phyloP scores from a whole-genome alignment of 495 filamentous ascomycete genomes.

The Penicillium cosmopolitanum region DNA sequence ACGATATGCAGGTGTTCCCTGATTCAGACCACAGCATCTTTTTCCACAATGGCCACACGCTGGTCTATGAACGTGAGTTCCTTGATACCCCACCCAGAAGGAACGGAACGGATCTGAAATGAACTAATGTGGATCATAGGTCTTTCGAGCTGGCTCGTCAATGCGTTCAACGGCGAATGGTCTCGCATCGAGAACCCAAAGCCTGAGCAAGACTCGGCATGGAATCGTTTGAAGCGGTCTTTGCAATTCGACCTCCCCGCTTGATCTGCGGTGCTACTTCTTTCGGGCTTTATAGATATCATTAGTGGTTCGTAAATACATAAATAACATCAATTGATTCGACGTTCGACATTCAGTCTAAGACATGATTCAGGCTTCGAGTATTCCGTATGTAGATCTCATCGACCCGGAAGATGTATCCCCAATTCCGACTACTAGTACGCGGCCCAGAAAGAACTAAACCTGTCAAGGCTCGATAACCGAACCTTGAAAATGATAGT shows the following conservation, averaged over 20 bases:
- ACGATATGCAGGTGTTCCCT: slow-evolving; percentile 94
- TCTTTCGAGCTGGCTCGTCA: slow-evolving; percentile 88
- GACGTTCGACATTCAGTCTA: no score
- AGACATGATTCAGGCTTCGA: no score
- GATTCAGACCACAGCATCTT: slow-evolving; percentile 95
- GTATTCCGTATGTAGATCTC: no score
- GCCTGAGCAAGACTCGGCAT: slow-evolving; percentile 49
- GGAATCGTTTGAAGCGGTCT: slow-evolving; percentile 29
- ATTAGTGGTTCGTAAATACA: neutral
- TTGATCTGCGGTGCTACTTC: neutral
- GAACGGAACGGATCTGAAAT: neutral
- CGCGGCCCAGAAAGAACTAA: no score
- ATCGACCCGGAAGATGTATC: no score
- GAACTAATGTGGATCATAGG: slow-evolving; percentile 55
- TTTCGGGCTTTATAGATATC: slow-evolving; percentile 11
- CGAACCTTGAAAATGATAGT: no score
- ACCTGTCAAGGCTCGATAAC: no score
- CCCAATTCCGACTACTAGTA: no score
- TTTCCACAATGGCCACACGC: slow-evolving; percentile 89
- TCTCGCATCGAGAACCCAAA: slow-evolving; percentile 69
- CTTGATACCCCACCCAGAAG: neutral
- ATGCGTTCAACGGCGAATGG: slow-evolving; percentile 98
- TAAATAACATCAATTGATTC: no score
- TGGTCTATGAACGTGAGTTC: slow-evolving; percentile 94
- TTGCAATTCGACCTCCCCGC: slow-evolving; percentile 16